Percentiles rank a stretch among this genome's conserved stretches.
Evolutionary conservation across 2,329 filamentous ascomycete genomes (phyloP).

Genomic region (Penicillium sp.): DNA sequence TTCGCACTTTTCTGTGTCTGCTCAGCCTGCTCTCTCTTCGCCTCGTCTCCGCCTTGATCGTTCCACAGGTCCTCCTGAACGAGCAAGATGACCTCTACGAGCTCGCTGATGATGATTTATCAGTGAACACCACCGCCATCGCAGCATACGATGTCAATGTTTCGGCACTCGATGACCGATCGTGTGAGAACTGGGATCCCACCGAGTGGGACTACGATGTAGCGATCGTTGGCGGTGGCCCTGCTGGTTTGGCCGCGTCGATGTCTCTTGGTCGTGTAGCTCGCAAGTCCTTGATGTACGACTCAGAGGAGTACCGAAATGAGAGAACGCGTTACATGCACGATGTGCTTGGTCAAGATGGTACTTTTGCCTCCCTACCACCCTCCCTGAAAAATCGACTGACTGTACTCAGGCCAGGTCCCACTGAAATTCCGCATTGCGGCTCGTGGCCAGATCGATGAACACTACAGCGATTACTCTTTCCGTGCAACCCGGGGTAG

Average conservation of each 20-base stretch:
- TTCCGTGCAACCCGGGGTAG: slow-evolving; percentile 4
- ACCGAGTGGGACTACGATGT: slow-evolving; percentile 6
- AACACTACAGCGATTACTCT: slow-evolving; percentile 7
- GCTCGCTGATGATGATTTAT: not conserved
- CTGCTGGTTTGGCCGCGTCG: slow-evolving; percentile 50
- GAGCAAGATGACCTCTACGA: not conserved
- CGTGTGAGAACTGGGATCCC: slow-evolving; percentile 5
- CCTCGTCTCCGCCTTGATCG: not conserved
- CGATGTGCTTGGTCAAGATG: slow-evolving; percentile 52
- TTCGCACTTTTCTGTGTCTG: not conserved
- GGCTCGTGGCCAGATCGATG: slow-evolving; percentile 6
- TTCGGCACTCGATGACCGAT: not conserved
- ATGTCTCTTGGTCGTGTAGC: slow-evolving; percentile 57
- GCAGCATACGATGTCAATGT: not conserved
- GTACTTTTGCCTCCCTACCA: not conserved
- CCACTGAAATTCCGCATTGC: slow-evolving; percentile 7
- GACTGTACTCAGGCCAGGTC: not conserved
- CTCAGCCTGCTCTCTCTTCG: not conserved
- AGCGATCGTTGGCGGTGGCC: slow-evolving; percentile 53
- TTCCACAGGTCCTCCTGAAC: slow-evolving; percentile 1
- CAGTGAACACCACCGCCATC: not conserved
- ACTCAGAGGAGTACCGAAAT: slow-evolving; percentile 58
- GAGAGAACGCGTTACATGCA: slow-evolving; percentile 55
- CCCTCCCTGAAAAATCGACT: not conserved
- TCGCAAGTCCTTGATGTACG: slow-evolving; percentile 54